Conservation (phyloP, 2,329 filamentous ascomycete species). For the Hymenoscyphus salicellus region DNA sequence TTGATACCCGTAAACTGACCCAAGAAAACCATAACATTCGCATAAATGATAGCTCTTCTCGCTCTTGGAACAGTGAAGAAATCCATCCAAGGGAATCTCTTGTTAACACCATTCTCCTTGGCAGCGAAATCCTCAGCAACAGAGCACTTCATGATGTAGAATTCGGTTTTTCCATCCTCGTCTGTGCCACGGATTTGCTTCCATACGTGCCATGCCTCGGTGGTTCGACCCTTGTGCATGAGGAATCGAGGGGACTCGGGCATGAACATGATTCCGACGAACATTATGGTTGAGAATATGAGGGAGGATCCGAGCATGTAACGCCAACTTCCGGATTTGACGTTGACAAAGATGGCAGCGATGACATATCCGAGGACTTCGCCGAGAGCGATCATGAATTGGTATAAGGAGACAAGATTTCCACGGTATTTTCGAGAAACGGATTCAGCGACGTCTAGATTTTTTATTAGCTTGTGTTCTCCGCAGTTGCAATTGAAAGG, state of each 20-base stretch:
- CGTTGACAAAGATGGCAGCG: conserved; percentile 69
- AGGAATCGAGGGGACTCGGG: conserved; percentile 67
- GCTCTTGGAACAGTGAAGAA: conserved; percentile 68
- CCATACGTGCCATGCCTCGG: conserved; percentile 67
- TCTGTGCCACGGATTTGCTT: conserved; percentile 65
- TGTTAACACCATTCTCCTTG: conserved; percentile 48
- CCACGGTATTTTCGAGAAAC: conserved; percentile 65
- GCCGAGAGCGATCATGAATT: conserved; percentile 72
- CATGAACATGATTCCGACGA: conserved; percentile 66
- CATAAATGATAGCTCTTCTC: conserved; percentile 63
- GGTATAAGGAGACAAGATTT: conserved; percentile 71
- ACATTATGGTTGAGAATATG: conserved; percentile 64
- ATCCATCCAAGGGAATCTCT: conserved; percentile 67
- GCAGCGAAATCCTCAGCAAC: conserved; percentile 56
- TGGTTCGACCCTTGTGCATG: conserved; percentile 61
- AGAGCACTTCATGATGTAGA: conserved; percentile 67
- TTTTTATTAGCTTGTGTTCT: neutral
- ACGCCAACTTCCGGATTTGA: conserved; percentile 64
- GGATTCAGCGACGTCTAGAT: conserved; percentile 62
- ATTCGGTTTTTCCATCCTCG: conserved; percentile 62
- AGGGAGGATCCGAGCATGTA: conserved; percentile 72
- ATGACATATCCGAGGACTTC: conserved; percentile 72
- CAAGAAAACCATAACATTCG: conserved; percentile 67
- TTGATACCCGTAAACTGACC: conserved; percentile 71
- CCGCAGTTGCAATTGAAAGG: neutral